Evolutionary conservation across 2,329 filamentous ascomycete species (phyloP).

Genomic region (Alternaria brassicicola): DNA sequence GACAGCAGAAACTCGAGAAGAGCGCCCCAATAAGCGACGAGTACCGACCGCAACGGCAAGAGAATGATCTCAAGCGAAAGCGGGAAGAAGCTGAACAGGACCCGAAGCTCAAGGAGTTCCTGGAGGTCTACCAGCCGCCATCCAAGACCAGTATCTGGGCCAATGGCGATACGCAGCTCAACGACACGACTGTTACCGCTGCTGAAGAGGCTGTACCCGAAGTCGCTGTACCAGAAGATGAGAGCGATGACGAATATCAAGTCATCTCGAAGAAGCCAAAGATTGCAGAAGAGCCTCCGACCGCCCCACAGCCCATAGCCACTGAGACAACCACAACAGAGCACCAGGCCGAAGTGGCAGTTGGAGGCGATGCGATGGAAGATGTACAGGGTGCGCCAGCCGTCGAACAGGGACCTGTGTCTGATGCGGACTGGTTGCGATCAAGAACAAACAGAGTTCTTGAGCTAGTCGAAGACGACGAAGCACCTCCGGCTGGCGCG

Average conservation of each 20-base stretch:
- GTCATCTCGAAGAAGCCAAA: constrained; percentile 59
- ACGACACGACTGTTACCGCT: constrained; percentile 17
- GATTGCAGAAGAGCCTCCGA: constrained; percentile 16
- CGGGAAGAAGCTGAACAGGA: constrained; percentile 65
- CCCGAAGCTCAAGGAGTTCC: constrained; percentile 82
- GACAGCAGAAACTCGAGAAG: constrained; percentile 39
- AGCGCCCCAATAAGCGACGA: constrained; percentile 29
- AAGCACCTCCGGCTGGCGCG: constrained; percentile 45
- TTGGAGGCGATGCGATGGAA: constrained; percentile 29
- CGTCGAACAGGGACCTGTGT: constrained; percentile 55
- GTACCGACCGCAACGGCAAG: constrained; percentile 33
- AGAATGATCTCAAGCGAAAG: constrained; percentile 69
- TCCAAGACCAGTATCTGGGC: constrained; percentile 69
- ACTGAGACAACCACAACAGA: not conserved
- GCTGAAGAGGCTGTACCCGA: constrained; percentile 27
- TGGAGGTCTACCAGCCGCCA: constrained; percentile 77
- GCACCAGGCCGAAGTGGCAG: not conserved
- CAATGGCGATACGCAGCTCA: constrained; percentile 55
- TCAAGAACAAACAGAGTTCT: constrained; percentile 85
- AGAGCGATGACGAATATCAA: constrained; percentile 80
- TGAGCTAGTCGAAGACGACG: constrained; percentile 80
- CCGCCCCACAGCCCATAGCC: not conserved
- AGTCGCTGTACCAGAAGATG: constrained; percentile 49
- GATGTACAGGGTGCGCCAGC: constrained; percentile 19
- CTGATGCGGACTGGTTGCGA: constrained; percentile 90